phyloP scores from a whole-genome alignment of 805 yeast species.

The Lachancea lanzarotensis region DNA sequence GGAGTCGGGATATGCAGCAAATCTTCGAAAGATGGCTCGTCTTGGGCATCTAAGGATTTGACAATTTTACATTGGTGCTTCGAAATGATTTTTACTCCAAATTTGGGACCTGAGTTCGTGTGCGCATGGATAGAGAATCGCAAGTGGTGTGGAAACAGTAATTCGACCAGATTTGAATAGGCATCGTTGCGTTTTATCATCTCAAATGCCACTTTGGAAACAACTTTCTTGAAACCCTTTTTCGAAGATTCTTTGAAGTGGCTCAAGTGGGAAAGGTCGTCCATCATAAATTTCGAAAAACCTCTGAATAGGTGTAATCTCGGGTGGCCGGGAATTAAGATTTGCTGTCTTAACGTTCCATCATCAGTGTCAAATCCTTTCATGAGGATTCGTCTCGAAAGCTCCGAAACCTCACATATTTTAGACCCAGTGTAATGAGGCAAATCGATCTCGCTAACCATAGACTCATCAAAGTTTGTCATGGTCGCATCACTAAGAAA shows the following conservation, averaged over 20 bases:
- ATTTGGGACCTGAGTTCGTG: constrained; percentile 53
- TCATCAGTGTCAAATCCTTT: constrained; percentile 46
- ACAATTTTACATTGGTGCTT: constrained; percentile 41
- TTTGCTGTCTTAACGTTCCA: constrained; percentile 59
- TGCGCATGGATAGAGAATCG: constrained; percentile 60
- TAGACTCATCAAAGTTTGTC: constrained; percentile 22
- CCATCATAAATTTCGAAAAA: constrained; percentile 52
- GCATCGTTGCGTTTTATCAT: constrained; percentile 63
- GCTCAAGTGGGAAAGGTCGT: constrained; percentile 44
- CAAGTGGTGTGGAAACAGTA: constrained; percentile 52
- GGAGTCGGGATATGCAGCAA: constrained; percentile 60
- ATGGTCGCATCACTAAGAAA: constrained; percentile 30
- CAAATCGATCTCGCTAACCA: constrained; percentile 29
- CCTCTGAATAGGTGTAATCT: constrained; percentile 50
- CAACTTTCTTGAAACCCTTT: constrained; percentile 44
- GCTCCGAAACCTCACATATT: constrained; percentile 34
- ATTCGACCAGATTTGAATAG: constrained; percentile 54
- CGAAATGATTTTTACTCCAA: constrained; percentile 46
- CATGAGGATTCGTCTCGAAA: constrained; percentile 38
- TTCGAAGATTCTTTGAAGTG: constrained; percentile 36
- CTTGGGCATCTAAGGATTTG: constrained; percentile 34
- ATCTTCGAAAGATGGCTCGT: constrained; percentile 44
- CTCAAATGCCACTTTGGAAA: constrained; percentile 52
- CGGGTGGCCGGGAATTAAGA: constrained; percentile 49
- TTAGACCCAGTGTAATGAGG: constrained; percentile 36